A percentile compares a stretch with the other conserved stretches of the same genome.
Evolutionary conservation across 441 rosid genomes (phyloP).

Genomic region (Isatis lusitanica): DNA sequence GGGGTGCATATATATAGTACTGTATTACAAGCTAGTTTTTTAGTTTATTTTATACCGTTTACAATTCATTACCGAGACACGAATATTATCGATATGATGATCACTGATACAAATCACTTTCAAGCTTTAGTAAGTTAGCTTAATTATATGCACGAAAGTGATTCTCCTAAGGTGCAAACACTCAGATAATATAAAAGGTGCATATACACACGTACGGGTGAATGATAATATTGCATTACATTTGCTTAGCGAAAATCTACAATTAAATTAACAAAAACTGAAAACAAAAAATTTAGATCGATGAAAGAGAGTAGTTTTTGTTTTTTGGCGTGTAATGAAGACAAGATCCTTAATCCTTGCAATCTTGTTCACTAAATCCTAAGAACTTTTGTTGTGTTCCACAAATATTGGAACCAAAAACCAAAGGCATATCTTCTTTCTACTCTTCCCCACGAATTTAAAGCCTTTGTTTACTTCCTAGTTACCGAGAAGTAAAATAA

Average conservation of each 20-base stretch:
- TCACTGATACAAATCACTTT: background rate
- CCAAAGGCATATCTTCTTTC: constrained; percentile 36
- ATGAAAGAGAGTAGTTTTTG: background rate
- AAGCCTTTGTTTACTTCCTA: constrained; percentile 19
- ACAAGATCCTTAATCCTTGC: constrained; percentile 47
- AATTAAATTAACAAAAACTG: constrained; percentile 5
- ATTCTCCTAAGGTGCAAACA: background rate
- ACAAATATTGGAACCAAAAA: constrained; percentile 49
- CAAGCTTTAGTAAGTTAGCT: background rate
- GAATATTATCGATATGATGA: background rate
- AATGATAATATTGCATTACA: constrained; percentile 2
- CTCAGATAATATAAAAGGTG: background rate
- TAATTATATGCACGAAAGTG: background rate
- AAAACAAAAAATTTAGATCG: background rate
- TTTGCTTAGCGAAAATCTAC: constrained; percentile 19
- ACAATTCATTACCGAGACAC: background rate
- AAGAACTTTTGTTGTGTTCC: constrained; percentile 39
- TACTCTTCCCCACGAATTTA: constrained; percentile 35
- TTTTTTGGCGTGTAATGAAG: constrained; percentile 44
- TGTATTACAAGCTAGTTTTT: too few species aligned
- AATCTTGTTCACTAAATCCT: constrained; percentile 38
- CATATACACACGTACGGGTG: background rate
- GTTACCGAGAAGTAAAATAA: constrained; percentile 13
- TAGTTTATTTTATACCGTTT: background rate
- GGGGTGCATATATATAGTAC: background rate